Conservation (phyloP, 2,329 filamentous ascomycete genomes). For the Hymenoscyphus fraxineus region DNA sequence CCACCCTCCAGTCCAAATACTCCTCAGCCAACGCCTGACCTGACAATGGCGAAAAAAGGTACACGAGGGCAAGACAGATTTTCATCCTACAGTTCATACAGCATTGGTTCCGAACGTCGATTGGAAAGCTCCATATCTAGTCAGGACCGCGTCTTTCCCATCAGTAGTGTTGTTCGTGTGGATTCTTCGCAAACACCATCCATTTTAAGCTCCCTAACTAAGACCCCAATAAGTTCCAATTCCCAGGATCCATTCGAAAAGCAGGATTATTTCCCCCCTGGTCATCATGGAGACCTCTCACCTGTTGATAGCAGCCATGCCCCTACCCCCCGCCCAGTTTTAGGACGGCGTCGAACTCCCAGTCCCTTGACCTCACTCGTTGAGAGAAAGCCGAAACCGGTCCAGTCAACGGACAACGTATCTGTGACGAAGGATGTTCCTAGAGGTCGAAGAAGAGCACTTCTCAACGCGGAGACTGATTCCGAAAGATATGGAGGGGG, state of each 20-base stretch:
- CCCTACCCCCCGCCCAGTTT: neutral
- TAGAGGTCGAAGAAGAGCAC: conserved; percentile 3
- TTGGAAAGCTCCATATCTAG: neutral
- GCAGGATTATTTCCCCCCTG: conserved; percentile 22
- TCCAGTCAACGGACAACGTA: neutral
- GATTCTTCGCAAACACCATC: conserved; percentile 27
- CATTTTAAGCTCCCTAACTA: neutral
- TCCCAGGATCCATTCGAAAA: conserved; percentile 19
- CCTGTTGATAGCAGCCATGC: conserved; percentile 10
- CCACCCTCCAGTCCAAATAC: neutral
- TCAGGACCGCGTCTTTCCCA: conserved; percentile 30
- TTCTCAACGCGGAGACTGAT: conserved; percentile 10
- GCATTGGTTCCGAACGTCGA: neutral
- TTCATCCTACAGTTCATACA: neutral
- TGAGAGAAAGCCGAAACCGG: neutral
- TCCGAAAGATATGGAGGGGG: conserved; percentile 16
- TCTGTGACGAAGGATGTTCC: neutral
- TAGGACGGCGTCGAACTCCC: conserved; percentile 8
- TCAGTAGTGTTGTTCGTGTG: conserved; percentile 31
- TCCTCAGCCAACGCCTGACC: neutral
- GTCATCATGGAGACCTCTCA: neutral
- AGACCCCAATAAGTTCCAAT: neutral
- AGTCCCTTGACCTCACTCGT: neutral
- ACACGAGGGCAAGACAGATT: neutral
- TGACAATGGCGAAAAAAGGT: neutral